A percentile compares a stretch with the other conserved stretches of the same genome.
Evolutionary conservation across 768 basidiomycete species (phyloP).

Genomic region (Tulasnella sp.): DNA sequence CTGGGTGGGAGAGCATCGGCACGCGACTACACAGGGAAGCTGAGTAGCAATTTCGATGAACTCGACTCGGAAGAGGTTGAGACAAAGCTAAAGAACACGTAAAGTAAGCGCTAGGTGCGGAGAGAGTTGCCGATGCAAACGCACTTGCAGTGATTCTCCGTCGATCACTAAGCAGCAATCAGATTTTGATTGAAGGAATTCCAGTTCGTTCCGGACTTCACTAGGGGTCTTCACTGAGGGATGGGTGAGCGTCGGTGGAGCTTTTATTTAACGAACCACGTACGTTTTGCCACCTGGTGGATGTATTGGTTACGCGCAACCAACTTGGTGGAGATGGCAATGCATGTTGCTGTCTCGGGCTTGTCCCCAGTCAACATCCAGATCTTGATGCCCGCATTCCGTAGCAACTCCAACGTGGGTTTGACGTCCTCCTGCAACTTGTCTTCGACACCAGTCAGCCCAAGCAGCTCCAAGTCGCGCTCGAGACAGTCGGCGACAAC

Average conservation of each 20-base stretch:
- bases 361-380: constrained; percentile 99
- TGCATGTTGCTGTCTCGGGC: constrained; percentile 97
- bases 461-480: constrained; percentile 86
- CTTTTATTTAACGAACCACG: constrained; percentile 41
- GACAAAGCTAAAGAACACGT: constrained; percentile 67
- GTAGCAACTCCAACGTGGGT: constrained; percentile 84
- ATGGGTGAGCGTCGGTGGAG: constrained; percentile 17
- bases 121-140: constrained; percentile 32
- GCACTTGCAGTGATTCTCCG: constrained; percentile 90
- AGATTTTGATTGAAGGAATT: constrained; percentile 90
- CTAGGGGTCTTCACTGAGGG: constrained; percentile 80
- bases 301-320: constrained; percentile 97
- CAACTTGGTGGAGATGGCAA: constrained; percentile 95
- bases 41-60: constrained; percentile 97
- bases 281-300: constrained; percentile 92
- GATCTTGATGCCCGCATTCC: constrained; percentile 97
- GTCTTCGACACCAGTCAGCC: constrained; percentile 98
- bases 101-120: constrained; percentile 16
- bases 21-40: constrained; percentile 93
- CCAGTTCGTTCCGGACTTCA: constrained; percentile 82
- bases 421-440: constrained; percentile 98
- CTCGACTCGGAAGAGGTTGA: constrained; percentile 87
- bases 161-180: constrained; percentile 99
- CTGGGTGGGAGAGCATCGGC: constrained; percentile 97
- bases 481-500: constrained; percentile 82